Base-by-base conservation (phyloP, 352 stramenopile species). In the Phytophthora cactorum region DNA sequence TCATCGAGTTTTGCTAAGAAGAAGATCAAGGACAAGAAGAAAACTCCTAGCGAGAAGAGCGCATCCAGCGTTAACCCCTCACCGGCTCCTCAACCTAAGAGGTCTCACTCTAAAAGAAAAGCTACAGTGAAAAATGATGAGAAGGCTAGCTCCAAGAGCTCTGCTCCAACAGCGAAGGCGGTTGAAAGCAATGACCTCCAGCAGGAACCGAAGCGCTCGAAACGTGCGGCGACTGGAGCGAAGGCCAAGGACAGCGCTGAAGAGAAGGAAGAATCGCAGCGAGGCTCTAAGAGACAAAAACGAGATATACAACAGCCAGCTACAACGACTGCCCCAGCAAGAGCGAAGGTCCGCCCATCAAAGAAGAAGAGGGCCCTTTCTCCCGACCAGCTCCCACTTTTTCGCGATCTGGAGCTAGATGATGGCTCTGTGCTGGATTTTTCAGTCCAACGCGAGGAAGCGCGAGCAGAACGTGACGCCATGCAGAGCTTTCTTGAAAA, bases 381-480 rank as follows among this genome's bases (percentile, higher is more conserved):
- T 34, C 46, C 60, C 28, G 22, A 68, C 39, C 50, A 74, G 17
- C 61, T 77, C 27, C 68, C 72, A 2, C 10, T 75, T 17, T 75
- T 72, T 65, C 60, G 72, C 45, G 56, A 77, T 29, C 45, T 79
- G 44, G 68, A 79, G 52, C 41, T 77, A 15, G 68, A 77, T 38
- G 72, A 79, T 32, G 72, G 72, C 17, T 75, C 64, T 31, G 59
- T 70, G 31, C 39, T 79, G 31, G 57, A 77, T 59, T 72, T 79
- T 25, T 72, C 68, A 28, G 51, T 28, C 10, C 72, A 77, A 50
- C 72, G 72, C 32, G 60, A 79, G 25, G 52, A 72, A 52, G 68
- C 68, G 8, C 59, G 54, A 52, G 46, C 15, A 27, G 49, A 79
- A 38, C 64, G 39, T 50, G 60, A 75, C 27, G 58, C 59, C 38